Base-by-base conservation (phyloP, 352 stramenopile genomes). In the Phytophthora sp. region DNA sequence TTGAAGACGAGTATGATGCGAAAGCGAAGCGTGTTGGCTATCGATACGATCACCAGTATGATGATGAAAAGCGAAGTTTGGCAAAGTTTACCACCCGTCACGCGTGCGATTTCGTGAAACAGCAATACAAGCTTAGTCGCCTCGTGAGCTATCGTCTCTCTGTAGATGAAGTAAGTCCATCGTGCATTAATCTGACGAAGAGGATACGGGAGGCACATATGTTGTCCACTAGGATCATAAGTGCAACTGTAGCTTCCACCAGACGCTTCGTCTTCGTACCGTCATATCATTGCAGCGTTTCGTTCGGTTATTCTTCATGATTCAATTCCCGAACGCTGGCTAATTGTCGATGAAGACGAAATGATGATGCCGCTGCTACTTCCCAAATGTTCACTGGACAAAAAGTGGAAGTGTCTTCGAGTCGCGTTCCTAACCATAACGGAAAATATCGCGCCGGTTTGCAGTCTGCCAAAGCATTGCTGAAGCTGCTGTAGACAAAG, bases 381-480 rank as follows among this genome's bases (percentile, higher is more conserved):
- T 0, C 13, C 11, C 26, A 52, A 20, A 23, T 35, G 20, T 33
- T 18, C 15, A 57, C 16, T 8, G 16, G 2, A 7, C 2, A 15
- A 21, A 24, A 57, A 24, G 23, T 56, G 11, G 51, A 58, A 16
- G 23, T 27, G 2, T 26, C 26, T 18, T 18, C 15, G 26, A 41
- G 33, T 31, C 54, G 39, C 4, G 44, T 44, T 24, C 33, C 38
- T n/a, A 23, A 15, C 2, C 57, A 65, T 20, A 65, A 54, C 15
- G 20, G 29, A 2, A 65, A 58, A 27, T 65, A 57, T 36, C 21
- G 31, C 3, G 9, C 45, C 21, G 9, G 7, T 53, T 65, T 30
- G 38, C 26, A 16, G 27, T 65, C 1, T 65, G 46, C 18, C 57
- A 65, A n/a, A 21, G 12, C 9, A 51, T 57, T 23, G 57, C 57